phyloP scores from a whole-genome alignment of 1,284 basidiomycete genomes.

The Flammula alnicola region DNA sequence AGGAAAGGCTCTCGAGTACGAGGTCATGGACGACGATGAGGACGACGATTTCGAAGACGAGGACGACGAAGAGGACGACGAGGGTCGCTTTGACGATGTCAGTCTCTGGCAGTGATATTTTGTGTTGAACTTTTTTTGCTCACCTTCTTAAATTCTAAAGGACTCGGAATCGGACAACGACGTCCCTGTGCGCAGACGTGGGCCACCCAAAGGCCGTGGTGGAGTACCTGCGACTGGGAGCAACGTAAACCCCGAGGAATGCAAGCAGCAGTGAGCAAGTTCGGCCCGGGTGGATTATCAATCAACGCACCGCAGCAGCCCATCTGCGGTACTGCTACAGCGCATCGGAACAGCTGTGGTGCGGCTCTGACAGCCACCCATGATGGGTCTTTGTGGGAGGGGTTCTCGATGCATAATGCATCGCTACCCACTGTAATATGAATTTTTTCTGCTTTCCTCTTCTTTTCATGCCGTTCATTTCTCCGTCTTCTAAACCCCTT shows the following conservation, averaged over 20 bases:
- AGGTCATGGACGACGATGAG: conserved; percentile 76
- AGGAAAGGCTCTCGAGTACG: conserved; percentile 93
- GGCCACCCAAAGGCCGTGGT: conserved; percentile 58
- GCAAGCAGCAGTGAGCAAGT: conserved; percentile 75
- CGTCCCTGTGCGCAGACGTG: conserved; percentile 59
- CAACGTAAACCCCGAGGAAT: conserved; percentile 76
- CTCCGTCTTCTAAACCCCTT: neutral
- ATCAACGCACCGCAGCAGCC: too few species aligned
- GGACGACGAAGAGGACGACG: conserved; percentile 61
- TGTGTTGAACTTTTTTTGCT: conserved; percentile 19
- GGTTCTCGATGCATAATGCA: too few species aligned
- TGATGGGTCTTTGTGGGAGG: too few species aligned
- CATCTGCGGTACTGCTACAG: too few species aligned
- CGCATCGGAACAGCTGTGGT: too few species aligned
- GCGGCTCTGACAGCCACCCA: too few species aligned
- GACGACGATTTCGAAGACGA: conserved; percentile 67
- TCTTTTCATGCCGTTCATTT: neutral
- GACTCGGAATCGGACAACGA: conserved; percentile 68
- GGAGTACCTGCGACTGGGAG: conserved; percentile 40
- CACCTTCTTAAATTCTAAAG: conserved; percentile 32
- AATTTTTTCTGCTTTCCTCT: neutral
- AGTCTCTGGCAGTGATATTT: conserved; percentile 7
- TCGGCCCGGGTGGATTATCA: neutral
- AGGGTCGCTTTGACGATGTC: conserved; percentile 53
- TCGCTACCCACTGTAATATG: neutral